Base-by-base conservation (phyloP, 2,329 filamentous ascomycete species). In the Talaromyces sp. region DNA sequence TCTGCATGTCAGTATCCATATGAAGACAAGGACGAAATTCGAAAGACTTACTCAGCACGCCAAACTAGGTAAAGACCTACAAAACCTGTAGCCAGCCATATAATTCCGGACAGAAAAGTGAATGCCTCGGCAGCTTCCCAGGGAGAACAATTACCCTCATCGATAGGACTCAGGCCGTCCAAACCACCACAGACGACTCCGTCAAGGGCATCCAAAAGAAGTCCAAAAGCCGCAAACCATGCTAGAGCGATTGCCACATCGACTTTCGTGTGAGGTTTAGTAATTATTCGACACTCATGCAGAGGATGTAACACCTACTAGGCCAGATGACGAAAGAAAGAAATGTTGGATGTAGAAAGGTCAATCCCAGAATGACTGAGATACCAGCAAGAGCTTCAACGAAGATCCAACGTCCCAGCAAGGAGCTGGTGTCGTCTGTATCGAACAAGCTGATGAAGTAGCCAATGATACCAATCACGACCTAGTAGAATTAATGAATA, bases 121-220 rank as follows among this genome's bases (percentile, higher is more conserved):
- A 92, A 91, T 3, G 88, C 88, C 68, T 90, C 83, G 64, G 84
- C 81, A 42, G 89, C 85, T 77, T 89, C 91, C 83, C 85, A 90
- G 68, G 85, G 83, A 63, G 84, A 81, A 75, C 90, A 93, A n/a
- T 74, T 73, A 46, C 82, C 76, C 66, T 79, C 77, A 48, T 65
- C 23, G 70, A 79, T 59, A 81, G 80, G 64, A 72, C 71, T 87
- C 88, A 90, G 71, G 84, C 69, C 72, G 86, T 89, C 66, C 39
- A 84, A 74, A 65, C 78, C 74, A 44, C 85, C 85, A 69, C 86
- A 88, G 23, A 76, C 73, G 59, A 80, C 73, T 40, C 79, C 76
- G 48, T 83, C 71, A 62, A 81, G 75, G 70, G 84, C 82, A 70
- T 87, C 79, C 58, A 88, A 84, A 5, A 89, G 79, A 6, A 90